These are phyloP conservation scores for Mycena capillaripes DNA, from an alignment of 768 basidiomycete genomes.

Conservation along the genomic window DNA sequence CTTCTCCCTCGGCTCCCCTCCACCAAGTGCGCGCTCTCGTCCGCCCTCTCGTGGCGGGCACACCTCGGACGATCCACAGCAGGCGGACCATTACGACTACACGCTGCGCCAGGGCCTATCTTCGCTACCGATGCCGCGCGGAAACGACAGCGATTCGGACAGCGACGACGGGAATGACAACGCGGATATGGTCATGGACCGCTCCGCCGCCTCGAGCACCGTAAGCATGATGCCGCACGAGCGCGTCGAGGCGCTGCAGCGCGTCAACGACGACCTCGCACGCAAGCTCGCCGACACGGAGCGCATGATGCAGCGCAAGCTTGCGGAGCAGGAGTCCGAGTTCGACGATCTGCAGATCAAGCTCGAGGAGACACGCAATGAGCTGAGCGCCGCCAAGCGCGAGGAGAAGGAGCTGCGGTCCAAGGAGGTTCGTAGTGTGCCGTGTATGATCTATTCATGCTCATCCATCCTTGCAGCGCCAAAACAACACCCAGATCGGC, in stretches of 20 bases:
- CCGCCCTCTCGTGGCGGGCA: conserved; percentile 70
- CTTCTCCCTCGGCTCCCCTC: conserved; percentile 49
- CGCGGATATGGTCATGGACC: conserved; percentile 70
- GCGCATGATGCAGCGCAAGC: conserved; percentile 71
- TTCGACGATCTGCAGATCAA: conserved; percentile 83
- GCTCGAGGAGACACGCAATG: conserved; percentile 83
- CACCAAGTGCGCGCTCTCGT: conserved; percentile 58
- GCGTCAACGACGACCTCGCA: conserved; percentile 80
- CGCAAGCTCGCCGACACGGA: conserved; percentile 85
- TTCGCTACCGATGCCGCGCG: conserved; percentile 71
- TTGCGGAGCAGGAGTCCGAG: conserved; percentile 85
- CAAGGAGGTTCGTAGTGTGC: conserved; percentile 77
- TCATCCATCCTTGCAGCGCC: conserved; percentile 56
- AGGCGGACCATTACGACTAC: conserved; percentile 52
- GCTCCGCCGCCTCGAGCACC: conserved; percentile 58
- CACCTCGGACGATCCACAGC: no score
- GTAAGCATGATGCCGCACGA: conserved; percentile 82
- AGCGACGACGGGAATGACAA: conserved; percentile 67
- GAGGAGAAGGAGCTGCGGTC: conserved; percentile 94
- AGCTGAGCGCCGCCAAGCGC: conserved; percentile 84
- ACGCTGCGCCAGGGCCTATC: conserved; percentile 54
- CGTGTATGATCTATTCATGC: background rate
- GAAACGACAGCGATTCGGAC: conserved; percentile 61
- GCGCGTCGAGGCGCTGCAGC: conserved; percentile 78
- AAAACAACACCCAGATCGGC: conserved; percentile 75